Evolutionary conservation across 1,284 basidiomycete species (phyloP), one percentile per base, ranked within the genome.

Genomic region (Phlebopus sp.): DNA sequence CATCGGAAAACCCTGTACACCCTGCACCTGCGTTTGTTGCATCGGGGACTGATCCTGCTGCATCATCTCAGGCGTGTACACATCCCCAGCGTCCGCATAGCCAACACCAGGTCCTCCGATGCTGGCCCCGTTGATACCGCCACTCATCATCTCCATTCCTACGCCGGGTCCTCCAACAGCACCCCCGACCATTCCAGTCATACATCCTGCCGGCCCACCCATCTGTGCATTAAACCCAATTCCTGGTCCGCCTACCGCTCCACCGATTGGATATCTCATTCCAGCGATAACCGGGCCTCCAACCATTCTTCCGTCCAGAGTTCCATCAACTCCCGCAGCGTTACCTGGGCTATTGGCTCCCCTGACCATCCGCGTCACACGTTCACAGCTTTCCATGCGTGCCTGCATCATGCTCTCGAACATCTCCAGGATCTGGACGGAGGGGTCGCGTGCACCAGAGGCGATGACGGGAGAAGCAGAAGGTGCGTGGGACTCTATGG

Each of bases 331-430:
- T 13, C 36, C 42, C 11, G 48, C 49, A 31, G 43, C 30, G 7
- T 56, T 52, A 4, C 52, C 59, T 17, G 63, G 57, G 10, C 38
- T 62, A 48, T 62, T 75, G 35, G 76, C 76, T 43, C 77, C 74
- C 55, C 74, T 72, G 32, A 86, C 75, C 54, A 88, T 71, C 38
- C 73, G 73, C 53, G 78, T 77, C 42, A 85, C 70, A 31, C 83
- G 72, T 53, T 82, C 73, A 62, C 85, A 88, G 59, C 82, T 85
- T 63, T 87, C 83, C 76, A 88, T 80, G 44, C 86, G 75, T 5
- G 79, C 72, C 56, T 86, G 82, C 71, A 86, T 78, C 69, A 88
- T 79, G 54, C 78, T 75, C 48, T 81, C 81, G 59, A 84, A 86
- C 71, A 81, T 76, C 56, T 82, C 77, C 49, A 88, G 70, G 46